phyloP scores from a whole-genome alignment of 2,329 filamentous ascomycete species.

The Pseudogymnoascus sp. region DNA sequence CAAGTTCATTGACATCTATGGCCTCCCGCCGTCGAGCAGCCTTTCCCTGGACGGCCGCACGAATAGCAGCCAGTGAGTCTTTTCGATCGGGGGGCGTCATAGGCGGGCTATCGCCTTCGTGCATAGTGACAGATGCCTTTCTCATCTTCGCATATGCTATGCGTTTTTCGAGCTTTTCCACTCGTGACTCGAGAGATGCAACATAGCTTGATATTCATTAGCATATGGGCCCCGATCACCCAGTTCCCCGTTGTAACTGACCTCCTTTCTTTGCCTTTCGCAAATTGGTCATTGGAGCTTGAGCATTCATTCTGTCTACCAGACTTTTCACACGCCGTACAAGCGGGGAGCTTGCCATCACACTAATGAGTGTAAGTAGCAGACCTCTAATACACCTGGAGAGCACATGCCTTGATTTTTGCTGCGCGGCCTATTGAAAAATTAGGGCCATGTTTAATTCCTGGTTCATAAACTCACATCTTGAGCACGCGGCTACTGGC shows the following conservation, averaged over 20 bases:
- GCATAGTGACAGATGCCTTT: conserved; percentile 61
- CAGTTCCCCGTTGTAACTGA: conserved; percentile 27
- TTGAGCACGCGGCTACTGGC: conserved; percentile 71
- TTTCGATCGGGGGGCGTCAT: conserved; percentile 47
- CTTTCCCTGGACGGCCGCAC: conserved; percentile 57
- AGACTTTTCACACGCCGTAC: conserved; percentile 88
- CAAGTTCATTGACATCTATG: conserved; percentile 80
- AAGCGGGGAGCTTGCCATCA: conserved; percentile 90
- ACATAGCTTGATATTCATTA: conserved; percentile 59
- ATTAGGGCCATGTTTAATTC: conserved; percentile 7
- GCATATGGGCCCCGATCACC: conserved; percentile 1
- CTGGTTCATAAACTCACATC: conserved; percentile 45
- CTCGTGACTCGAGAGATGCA: conserved; percentile 82
- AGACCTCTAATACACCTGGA: conserved; percentile 1
- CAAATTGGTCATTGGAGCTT: conserved; percentile 91
- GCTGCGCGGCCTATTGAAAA: conserved; percentile 59
- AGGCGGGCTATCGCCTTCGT: conserved; percentile 48
- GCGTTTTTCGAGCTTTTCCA: conserved; percentile 78
- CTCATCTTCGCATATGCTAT: conserved; percentile 63
- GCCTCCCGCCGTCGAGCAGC: conserved; percentile 63
- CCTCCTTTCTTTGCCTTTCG: conserved; percentile 89
- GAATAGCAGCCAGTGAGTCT: conserved; percentile 55
- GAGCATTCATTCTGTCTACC: conserved; percentile 83
- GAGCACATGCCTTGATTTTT: conserved; percentile 68
- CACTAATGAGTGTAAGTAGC: conserved; percentile 46